phyloP scores from a whole-genome alignment of 495 filamentous ascomycete genomes.

The Penicillium verhagenii region DNA sequence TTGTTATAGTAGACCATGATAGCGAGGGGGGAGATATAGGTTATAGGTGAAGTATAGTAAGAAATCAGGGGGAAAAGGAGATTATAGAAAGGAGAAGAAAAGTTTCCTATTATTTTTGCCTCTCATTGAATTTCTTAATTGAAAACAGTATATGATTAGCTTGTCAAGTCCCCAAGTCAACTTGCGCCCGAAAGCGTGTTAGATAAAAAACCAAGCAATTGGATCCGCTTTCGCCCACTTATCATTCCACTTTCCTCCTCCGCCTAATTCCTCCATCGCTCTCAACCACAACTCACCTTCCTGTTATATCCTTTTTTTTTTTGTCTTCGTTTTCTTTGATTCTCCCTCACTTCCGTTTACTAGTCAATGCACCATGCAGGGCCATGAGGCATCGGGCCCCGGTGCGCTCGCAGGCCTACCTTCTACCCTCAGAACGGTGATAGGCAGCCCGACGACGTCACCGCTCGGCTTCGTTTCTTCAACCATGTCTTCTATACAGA shows the following conservation, averaged over 20 bases:
- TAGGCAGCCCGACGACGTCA: conserved; percentile 34
- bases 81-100: not conserved
- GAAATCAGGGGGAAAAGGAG: not conserved
- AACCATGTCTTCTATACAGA: conserved; percentile 7
- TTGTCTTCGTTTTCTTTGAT: conserved; percentile 1
- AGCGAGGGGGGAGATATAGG: no score
- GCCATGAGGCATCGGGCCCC: conserved; percentile 43
- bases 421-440: conserved; percentile 35
- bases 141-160: not conserved
- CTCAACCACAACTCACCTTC: conserved; percentile 8
- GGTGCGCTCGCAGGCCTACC: conserved; percentile 40
- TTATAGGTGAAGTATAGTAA: no score
- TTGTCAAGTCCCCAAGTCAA: not conserved
- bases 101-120: not conserved
- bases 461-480: conserved; percentile 26
- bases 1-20: no score
- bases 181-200: conserved; percentile 34
- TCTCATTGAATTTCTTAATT: not conserved
- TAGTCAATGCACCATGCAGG: conserved; percentile 49
- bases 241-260: conserved; percentile 10
- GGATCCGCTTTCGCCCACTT: conserved; percentile 16
- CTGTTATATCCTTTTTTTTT: not conserved
- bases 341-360: conserved; percentile 2
- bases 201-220: conserved; percentile 20
- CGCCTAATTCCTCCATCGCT: conserved; percentile 3